Conservation (phyloP, 1,284 basidiomycete genomes). For the Moniliophthora roreri region DNA sequence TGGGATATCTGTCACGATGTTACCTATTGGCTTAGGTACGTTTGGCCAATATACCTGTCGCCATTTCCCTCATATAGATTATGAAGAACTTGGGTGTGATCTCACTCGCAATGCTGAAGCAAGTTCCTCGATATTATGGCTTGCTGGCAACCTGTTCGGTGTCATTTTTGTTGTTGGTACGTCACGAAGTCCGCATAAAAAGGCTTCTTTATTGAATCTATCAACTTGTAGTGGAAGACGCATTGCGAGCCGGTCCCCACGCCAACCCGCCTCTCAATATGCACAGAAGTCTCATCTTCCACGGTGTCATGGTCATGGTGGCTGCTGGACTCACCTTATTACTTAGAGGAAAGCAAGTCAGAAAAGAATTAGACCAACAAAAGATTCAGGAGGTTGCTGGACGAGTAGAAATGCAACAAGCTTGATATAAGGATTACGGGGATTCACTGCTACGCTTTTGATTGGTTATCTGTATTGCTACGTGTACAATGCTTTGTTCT, state of each 20-base stretch:
- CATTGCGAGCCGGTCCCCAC: conserved; percentile 56
- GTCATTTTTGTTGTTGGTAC: conserved; percentile 67
- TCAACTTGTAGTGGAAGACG: conserved; percentile 31
- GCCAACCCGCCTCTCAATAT: conserved; percentile 72
- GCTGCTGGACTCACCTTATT: conserved; percentile 43
- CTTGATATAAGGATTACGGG: background rate
- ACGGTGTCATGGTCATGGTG: conserved; percentile 46
- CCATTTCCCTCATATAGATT: too few species aligned
- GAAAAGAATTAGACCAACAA: conserved; percentile 59
- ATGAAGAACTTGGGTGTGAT: conserved; percentile 66
- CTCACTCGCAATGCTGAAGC: conserved; percentile 75
- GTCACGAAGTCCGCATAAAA: too few species aligned
- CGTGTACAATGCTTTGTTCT: background rate
- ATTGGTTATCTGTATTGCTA: background rate
- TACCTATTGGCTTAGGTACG: conserved; percentile 59
- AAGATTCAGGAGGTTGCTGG: conserved; percentile 20
- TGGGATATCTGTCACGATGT: conserved; percentile 58
- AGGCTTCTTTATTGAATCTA: background rate
- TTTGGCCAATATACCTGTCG: too few species aligned
- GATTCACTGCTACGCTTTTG: background rate
- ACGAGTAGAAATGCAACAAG: too few species aligned
- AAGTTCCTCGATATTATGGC: conserved; percentile 75
- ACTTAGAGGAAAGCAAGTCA: conserved; percentile 55
- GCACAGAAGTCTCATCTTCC: conserved; percentile 62
- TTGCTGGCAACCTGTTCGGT: conserved; percentile 60